These are phyloP conservation scores for Colletotrichum lindemuthianum DNA, from an alignment of 2,329 filamentous ascomycete genomes.

Conservation along the genomic window DNA sequence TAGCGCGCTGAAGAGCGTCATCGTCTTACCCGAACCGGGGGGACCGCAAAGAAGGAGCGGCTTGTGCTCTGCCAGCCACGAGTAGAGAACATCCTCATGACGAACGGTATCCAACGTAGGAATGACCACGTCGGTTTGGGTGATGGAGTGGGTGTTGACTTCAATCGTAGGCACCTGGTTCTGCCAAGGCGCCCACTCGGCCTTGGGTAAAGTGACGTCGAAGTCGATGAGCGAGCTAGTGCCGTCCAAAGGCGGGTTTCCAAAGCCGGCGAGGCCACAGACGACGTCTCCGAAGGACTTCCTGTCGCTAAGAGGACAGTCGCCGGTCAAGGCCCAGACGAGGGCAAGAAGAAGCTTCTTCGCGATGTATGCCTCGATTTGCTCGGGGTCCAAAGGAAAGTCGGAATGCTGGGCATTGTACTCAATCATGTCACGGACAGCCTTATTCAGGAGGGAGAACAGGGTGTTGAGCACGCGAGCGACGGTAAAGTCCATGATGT, in stretches of 20 bases:
- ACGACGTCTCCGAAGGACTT: constrained; percentile 90
- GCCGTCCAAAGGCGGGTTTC: constrained; percentile 82
- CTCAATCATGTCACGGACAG: constrained; percentile 90
- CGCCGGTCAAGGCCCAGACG: constrained; percentile 95
- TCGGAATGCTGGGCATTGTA: constrained; percentile 96
- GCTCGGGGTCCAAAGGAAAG: constrained; percentile 90
- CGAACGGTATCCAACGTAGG: constrained; percentile 96
- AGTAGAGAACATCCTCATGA: constrained; percentile 99
- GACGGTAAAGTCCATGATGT: constrained; percentile 98
- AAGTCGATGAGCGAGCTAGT: constrained; percentile 93
- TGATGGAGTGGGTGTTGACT: constrained; percentile 98
- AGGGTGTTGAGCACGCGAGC: constrained; percentile 91
- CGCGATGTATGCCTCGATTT: constrained; percentile 87
- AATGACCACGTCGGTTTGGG: constrained; percentile 97
- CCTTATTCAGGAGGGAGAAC: constrained; percentile 95
- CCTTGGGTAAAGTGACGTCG: constrained; percentile 86
- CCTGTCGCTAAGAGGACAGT: constrained; percentile 88
- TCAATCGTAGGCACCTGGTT: constrained; percentile 93
- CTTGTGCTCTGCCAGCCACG: constrained; percentile 99
- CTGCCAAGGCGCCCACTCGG: constrained; percentile 94
- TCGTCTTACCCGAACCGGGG: constrained; percentile 98
- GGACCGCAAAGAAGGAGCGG: constrained; percentile 95
- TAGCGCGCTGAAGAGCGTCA: constrained; percentile 98
- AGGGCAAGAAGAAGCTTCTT: constrained; percentile 94
- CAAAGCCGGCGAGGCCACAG: constrained; percentile 83